Conservation (phyloP, 192 early-diverging fungal genomes). For the Podila horticola region DNA sequence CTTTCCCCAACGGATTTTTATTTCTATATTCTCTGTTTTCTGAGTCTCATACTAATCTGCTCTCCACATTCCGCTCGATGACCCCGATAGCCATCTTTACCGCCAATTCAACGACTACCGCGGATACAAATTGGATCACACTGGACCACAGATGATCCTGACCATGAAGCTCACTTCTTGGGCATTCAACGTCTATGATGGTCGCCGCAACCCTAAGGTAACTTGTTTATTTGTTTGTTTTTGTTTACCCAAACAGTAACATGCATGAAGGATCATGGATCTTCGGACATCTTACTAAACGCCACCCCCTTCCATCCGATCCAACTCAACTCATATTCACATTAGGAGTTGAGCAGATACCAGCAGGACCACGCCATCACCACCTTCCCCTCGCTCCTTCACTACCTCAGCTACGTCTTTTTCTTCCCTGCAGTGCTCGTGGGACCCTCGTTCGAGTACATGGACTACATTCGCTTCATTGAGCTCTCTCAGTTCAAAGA, state of each 20-base stretch:
- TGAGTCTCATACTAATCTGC: not conserved
- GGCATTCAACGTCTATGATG: constrained; percentile 88
- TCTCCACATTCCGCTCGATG: constrained; percentile 2
- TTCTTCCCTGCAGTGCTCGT: constrained; percentile 90
- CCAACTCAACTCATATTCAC: not conserved
- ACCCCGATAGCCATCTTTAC: constrained; percentile 55
- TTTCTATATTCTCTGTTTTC: not conserved
- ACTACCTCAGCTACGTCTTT: constrained; percentile 88
- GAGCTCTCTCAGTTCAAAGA: constrained; percentile 48
- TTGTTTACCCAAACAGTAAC: not conserved
- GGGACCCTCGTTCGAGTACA: constrained; percentile 86
- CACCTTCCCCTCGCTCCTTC: constrained; percentile 72
- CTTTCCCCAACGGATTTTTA: constrained; percentile 13
- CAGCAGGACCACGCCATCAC: constrained; percentile 71
- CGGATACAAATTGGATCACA: constrained; percentile 78
- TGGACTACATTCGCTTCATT: constrained; percentile 65
- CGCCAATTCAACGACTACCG: constrained; percentile 57
- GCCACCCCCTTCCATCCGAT: not conserved
- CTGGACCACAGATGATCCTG: constrained; percentile 94
- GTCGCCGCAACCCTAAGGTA: constrained; percentile 57
- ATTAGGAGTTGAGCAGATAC: constrained; percentile 70
- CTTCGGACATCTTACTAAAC: not conserved
- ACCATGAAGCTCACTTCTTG: constrained; percentile 93
- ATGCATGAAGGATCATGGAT: not conserved
- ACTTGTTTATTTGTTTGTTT: not conserved